Evolutionary conservation across 2,329 filamentous ascomycete genomes (phyloP).

Genomic region (Sphaceloma murrayae): DNA sequence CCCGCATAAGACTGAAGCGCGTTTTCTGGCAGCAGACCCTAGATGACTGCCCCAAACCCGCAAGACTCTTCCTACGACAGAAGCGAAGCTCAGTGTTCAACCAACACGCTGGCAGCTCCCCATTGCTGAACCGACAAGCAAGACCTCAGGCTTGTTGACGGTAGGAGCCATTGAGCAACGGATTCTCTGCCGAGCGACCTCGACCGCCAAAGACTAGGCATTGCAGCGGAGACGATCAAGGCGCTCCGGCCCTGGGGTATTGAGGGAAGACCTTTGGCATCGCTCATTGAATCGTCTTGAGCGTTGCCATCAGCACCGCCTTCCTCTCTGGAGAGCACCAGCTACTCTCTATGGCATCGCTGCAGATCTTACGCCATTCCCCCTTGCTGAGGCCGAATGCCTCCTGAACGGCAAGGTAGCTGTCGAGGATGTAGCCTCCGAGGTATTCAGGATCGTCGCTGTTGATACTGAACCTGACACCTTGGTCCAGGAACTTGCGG

Average conservation of each 20-base stretch:
- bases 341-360: constrained; percentile 54
- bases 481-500: constrained; percentile 51
- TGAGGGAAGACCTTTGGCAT: not conserved
- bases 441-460: constrained; percentile 70
- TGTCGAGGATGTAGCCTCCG: constrained; percentile 64
- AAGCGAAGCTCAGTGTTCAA: no score
- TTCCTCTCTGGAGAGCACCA: constrained; percentile 61
- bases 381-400: constrained; percentile 51
- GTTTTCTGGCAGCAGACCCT: no score
- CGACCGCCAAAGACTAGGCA: no score
- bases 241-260: not conserved
- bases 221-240: no score
- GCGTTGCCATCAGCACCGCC: constrained; percentile 39
- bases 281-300: not conserved
- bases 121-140: no score
- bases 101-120: no score
- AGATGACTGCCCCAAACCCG: no score
- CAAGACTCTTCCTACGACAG: no score
- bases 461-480: constrained; percentile 62
- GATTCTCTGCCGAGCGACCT: no score
- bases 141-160: no score
- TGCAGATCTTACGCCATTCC: constrained; percentile 60
- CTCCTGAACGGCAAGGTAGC: constrained; percentile 67
- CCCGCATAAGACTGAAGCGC: no score
- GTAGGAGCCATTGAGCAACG: no score